A percentile compares a stretch with the other conserved stretches of the same genome.
phyloP scores from a whole-genome alignment of 768 basidiomycete species.

The Suillus alpinus region DNA sequence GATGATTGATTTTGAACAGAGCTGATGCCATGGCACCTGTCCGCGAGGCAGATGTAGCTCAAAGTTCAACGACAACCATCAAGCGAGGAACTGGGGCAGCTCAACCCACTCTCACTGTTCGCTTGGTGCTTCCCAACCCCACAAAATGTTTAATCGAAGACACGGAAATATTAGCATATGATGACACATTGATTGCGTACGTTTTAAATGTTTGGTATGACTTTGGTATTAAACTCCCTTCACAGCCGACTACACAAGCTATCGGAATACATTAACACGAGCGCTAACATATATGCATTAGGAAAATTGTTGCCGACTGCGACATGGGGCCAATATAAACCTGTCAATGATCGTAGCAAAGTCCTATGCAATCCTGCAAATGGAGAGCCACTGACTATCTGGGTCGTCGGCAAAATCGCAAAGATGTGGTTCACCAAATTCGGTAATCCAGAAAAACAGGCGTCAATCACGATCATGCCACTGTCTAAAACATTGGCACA shows the following conservation, averaged over 20 bases:
- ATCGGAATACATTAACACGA: background rate
- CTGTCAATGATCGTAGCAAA: background rate
- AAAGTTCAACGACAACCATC: no score
- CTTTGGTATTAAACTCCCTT: no score
- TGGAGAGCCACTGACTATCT: background rate
- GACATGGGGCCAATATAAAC: background rate
- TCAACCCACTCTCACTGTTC: no score
- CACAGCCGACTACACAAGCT: background rate
- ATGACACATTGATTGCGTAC: no score
- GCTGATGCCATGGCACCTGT: no score
- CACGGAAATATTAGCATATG: no score
- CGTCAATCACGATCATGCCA: background rate
- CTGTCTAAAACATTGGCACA: accelerated
- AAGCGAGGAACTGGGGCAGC: no score
- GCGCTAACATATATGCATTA: background rate
- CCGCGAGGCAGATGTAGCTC: no score
- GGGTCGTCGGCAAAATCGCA: background rate
- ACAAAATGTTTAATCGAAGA: no score
- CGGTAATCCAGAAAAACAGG: background rate
- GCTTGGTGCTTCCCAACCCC: no score
- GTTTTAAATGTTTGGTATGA: no score
- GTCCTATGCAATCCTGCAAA: background rate
- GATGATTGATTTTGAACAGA: no score
- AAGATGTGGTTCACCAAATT: background rate
- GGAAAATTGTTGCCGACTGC: background rate